phyloP scores from a whole-genome alignment of 352 stramenopile genomes.

The Phytophthora sojae region DNA sequence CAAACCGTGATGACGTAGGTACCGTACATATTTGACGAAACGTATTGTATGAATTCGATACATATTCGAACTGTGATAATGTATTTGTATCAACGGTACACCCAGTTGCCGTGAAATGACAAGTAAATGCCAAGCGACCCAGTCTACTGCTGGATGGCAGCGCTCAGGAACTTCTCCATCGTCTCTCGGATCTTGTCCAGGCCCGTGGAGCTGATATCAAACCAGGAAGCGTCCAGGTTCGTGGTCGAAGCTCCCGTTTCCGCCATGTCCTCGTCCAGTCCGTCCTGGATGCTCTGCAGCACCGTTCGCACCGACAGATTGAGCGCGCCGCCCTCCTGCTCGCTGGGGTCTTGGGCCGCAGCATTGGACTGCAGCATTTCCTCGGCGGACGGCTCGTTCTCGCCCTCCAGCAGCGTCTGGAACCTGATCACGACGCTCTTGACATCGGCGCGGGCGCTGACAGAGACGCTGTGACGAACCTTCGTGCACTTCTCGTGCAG shows the following conservation, averaged over 20 bases:
- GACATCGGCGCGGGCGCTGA: slow-evolving; percentile 3
- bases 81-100: too few relatives aligned
- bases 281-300: slow-evolving; percentile 33
- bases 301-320: slow-evolving; percentile 32
- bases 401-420: slow-evolving; percentile 28
- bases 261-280: slow-evolving; percentile 27
- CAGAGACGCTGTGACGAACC: slow-evolving; percentile 24
- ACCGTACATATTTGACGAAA: background rate
- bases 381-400: slow-evolving; percentile 17
- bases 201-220: slow-evolving; percentile 38
- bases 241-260: slow-evolving; percentile 8
- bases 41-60: background rate
- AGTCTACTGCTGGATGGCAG: slow-evolving; percentile 21
- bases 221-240: slow-evolving; percentile 41
- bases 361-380: slow-evolving; percentile 31
- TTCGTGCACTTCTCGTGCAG: slow-evolving; percentile 38
- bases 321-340: background rate
- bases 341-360: background rate
- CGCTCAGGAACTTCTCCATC: slow-evolving; percentile 36
- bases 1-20: background rate
- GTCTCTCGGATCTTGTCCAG: slow-evolving; percentile 31
- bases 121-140: too few relatives aligned
- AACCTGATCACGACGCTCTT: slow-evolving; percentile 30
- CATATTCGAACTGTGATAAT: background rate
- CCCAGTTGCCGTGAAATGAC: too few relatives aligned